Base-by-base conservation (phyloP, 768 basidiomycete genomes). In the Tricholoma sp. region DNA sequence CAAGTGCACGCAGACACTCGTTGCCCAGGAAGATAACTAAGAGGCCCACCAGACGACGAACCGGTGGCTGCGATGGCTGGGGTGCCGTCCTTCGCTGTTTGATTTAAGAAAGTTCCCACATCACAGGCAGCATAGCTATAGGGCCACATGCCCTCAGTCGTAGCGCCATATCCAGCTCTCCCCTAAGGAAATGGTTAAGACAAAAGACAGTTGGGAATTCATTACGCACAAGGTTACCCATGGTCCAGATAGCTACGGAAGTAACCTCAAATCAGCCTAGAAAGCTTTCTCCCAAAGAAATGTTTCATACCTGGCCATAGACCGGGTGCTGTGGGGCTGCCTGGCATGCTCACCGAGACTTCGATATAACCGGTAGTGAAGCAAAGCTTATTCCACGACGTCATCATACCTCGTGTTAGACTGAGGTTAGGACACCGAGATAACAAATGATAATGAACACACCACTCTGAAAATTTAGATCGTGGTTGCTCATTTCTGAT, bases 361-460 rank as follows among this genome's bases (percentile, higher is more conserved):
- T 97, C 97, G 55, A 98, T 75, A 66, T 94, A 94, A 2, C 92
- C 94, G 0, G 92, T 93, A 13, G 86, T 95, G 72, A 94, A 97
- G 73, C 95, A 98, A 54, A 97, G 72, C 72, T 97, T 92, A 72
- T 97, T 96, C 94, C 95, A 97, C 11, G 85, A 81, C 61, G 88
- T 85, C 9, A 94, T 53, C 86, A 88, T 87, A 36, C 83, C 84
- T 80, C 56, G 36, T 49, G 17, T 51, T 20, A 44, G 3, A 50
- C 32, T 52, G 28, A 62, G 52, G 18, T 63, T 31, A 59, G 50
- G 29, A 31, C 48, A 13, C 50, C 53, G 18, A 60, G 53, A 55
- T 2, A 13, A 29, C 77, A 78, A 53, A 8, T 12, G 52, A 37
- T 47, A 31, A 72, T 37, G 8, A 58, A 69, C 84, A 65, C 72